Base-by-base conservation (phyloP, 768 basidiomycete genomes). In the Lactarius hatsudake region DNA sequence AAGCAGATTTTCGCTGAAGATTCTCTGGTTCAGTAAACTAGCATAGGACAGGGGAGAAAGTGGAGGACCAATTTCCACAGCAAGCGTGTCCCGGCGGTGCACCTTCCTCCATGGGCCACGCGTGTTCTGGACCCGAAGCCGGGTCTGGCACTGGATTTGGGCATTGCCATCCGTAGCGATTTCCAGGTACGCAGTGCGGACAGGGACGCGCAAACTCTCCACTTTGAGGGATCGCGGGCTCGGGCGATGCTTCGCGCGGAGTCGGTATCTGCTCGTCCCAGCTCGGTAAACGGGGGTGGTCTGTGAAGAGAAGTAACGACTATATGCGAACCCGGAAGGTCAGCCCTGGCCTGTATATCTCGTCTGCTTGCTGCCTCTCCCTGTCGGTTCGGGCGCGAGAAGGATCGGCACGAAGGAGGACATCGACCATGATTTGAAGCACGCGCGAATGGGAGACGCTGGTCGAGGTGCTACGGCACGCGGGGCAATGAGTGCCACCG, bases 401-500 rank as follows among this genome's bases (percentile, higher is more conserved):
- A 17, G 93, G 93, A 18, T 86, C 87, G 48, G 81, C 78, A n/a
- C 88, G 88, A 38, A 93, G 78, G 32, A 94, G 77, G 8, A 87
- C 76, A 72, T 94, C 91, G 64, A 93, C 76, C 69, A 93, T 83
- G 45, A 84, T 79, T 75, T 94, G 89, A 17, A 94, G 76, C 3
- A 85, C 83, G 34, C 93, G 86, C 66, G 89, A 93, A 23, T 89
- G 89, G 2, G 83, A 82, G 43, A 90, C 91, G 28, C 82, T 80
- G 30, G 82, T 87, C 17, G 91, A 87, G n/a, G 80, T 70, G 30
- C 86, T 83, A 63, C 93, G 87, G 72, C 93, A 94, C 7, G 89
- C 87, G 17, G 93, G 93, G 74, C 93, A 94, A 71, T 86, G 90
- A 23, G 89, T 88, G 62, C 92, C 93, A 42, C 91, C 90, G 71